These are phyloP conservation scores for Filosporella fistucella DNA, from an alignment of 495 filamentous ascomycete genomes.

Conservation along the genomic window DNA sequence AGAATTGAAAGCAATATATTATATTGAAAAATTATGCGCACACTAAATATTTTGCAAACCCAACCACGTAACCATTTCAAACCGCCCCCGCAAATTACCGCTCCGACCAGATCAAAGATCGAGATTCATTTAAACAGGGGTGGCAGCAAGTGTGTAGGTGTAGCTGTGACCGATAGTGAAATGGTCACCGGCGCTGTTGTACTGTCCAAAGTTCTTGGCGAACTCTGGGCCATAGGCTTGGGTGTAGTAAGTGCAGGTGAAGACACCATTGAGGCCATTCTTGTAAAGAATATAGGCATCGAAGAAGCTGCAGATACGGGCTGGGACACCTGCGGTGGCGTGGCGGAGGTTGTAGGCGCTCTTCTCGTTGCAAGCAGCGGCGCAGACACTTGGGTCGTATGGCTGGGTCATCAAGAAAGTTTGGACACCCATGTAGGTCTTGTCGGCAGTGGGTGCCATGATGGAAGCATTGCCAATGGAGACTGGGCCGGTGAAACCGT, in stretches of 20 bases:
- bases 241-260: constrained; percentile 5
- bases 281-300: constrained; percentile 36
- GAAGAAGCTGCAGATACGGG: constrained; percentile 41
- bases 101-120: neutral
- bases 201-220: constrained; percentile 2
- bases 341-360: constrained; percentile 32
- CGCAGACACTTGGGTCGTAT: constrained; percentile 36
- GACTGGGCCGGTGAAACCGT: constrained; percentile 6
- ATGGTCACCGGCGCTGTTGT: neutral
- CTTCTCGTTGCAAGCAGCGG: constrained; percentile 35
- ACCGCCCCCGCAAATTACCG: neutral
- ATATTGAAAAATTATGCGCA: constrained; percentile 2
- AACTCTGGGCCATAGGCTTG: neutral
- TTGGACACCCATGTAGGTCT: constrained; percentile 39
- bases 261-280: constrained; percentile 24
- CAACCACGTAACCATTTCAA: neutral
- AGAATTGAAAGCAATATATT: too few species aligned
- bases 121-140: neutral
- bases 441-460: constrained; percentile 28
- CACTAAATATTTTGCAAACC: neutral
- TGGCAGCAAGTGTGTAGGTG: constrained; percentile 2
- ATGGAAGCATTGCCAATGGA: constrained; percentile 35
- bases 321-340: constrained; percentile 23
- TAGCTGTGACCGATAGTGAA: constrained; percentile 2
- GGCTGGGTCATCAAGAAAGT: constrained; percentile 29